A percentile compares a stretch with the other conserved stretches of the same genome.
phyloP scores from a whole-genome alignment of 352 stramenopile genomes.

The Phytophthora tentaculata region DNA sequence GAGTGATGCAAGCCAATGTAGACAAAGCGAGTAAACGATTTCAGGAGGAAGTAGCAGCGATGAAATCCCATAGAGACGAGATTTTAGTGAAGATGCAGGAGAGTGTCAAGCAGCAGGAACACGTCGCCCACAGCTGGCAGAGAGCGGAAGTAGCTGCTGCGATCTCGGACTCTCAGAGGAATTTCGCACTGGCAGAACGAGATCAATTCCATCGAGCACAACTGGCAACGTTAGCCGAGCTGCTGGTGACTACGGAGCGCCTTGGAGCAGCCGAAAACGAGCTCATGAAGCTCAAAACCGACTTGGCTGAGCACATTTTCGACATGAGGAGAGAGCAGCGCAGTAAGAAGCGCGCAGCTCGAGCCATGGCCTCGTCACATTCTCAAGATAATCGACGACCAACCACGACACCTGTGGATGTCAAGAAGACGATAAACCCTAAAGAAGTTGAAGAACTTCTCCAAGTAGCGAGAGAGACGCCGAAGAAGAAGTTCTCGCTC shows the following conservation, averaged over 20 bases:
- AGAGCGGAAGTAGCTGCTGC: conserved; percentile 60
- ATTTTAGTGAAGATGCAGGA: conserved; percentile 53
- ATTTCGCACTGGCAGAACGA: conserved; percentile 64
- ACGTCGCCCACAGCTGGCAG: conserved; percentile 55
- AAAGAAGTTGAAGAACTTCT: conserved; percentile 24
- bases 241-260: conserved; percentile 50
- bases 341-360: conserved; percentile 41
- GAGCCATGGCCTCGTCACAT: conserved; percentile 11
- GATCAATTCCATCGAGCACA: conserved; percentile 57
- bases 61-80: conserved; percentile 57
- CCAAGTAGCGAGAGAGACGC: conserved; percentile 26
- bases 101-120: conserved; percentile 53
- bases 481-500: conserved; percentile 60
- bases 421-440: conserved; percentile 8
- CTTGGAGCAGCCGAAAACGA: conserved; percentile 57
- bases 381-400: conserved; percentile 8
- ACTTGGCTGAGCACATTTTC: conserved; percentile 72
- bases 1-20: conserved; percentile 41
- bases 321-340: conserved; percentile 61
- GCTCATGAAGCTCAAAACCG: conserved; percentile 61
- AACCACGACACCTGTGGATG: conserved; percentile 21
- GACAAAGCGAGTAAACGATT: conserved; percentile 38
- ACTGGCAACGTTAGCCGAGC: conserved; percentile 47
- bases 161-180: conserved; percentile 73
- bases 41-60: conserved; percentile 31